Base-by-base conservation (phyloP, 1,284 basidiomycete species). In the Golubevia pallescens region DNA sequence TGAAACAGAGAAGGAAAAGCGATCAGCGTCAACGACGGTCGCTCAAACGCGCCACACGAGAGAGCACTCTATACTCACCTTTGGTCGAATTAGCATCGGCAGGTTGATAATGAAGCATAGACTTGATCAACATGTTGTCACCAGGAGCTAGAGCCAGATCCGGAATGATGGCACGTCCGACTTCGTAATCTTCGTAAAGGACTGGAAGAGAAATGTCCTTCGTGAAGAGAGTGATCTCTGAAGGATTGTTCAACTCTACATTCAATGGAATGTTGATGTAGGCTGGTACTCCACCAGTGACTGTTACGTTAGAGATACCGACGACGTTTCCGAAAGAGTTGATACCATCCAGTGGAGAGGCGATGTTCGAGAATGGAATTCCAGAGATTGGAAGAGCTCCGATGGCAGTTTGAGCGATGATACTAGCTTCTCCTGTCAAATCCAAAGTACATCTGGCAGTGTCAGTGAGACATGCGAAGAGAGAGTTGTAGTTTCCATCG, bases 311-410 rank as follows among this genome's bases (percentile, higher is more conserved):
- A 20, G 69, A 2, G 8, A 55, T 14, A 14, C 61, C 7, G 6
- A 69, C 66, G 24, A 66, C 63, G 28, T 68, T 65, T 55, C 66
- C 69, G 69, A 82, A 77, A 42, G 71, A 71, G 67, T 83, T 71
- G 60, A 85, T 75, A 64, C 81, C 79, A 1, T 71, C 69, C 3
- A 81, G 66, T 2, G 73, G 66, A 13, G 74, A 70, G 61, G 74
- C 74, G 55, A 81, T 75, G 62, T 74, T 70, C 34, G 34, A 38
- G 71, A 85, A 76, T 1, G 79, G 81, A 69, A 85, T 81, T 21
- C 78, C 81, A 5, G 68, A 67, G 58, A 84, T 82, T 0, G 74
- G 77, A 34, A 83, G 74, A 65, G 76, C 69, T 8, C 82, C 82
- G 60, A 85, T 80, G 16, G 73, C 70, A 42, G 77, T 77, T 42